phyloP scores from a whole-genome alignment of 306 rosid species.

The Lagenaria siceraria region DNA sequence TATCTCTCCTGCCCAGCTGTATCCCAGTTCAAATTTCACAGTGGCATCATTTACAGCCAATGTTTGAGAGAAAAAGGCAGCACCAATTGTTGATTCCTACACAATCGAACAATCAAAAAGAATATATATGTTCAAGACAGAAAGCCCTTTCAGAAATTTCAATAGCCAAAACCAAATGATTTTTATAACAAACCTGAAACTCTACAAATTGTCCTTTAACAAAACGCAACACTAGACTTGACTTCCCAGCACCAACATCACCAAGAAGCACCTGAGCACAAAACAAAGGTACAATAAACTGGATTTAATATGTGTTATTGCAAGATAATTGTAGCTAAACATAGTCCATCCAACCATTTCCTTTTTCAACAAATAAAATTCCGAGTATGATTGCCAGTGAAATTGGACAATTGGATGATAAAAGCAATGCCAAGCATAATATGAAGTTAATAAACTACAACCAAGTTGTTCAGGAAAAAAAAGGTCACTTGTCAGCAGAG shows the following conservation, averaged over 20 bases:
- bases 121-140: background rate
- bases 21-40: constrained; percentile 54
- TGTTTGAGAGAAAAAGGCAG: constrained; percentile 57
- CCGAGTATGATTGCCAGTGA: background rate
- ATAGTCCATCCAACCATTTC: background rate
- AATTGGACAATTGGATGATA: background rate
- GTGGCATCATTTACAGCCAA: constrained; percentile 55
- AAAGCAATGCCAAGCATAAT: background rate
- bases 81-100: constrained; percentile 55
- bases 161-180: background rate
- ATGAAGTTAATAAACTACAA: background rate
- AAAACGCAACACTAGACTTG: constrained; percentile 50
- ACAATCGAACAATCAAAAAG: constrained; percentile 1
- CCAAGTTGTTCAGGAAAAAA: background rate
- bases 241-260: constrained; percentile 59
- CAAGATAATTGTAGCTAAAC: background rate
- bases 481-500: background rate
- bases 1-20: constrained; percentile 59
- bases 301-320: background rate
- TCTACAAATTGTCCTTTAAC: constrained; percentile 50
- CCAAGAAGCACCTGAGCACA: constrained; percentile 45
- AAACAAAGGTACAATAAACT: background rate
- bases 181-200: constrained; percentile 32
- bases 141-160: background rate
- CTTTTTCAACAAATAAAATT: background rate